Conservation (phyloP, 2,329 filamentous ascomycete genomes). For the Colletotrichum zoysiae region DNA sequence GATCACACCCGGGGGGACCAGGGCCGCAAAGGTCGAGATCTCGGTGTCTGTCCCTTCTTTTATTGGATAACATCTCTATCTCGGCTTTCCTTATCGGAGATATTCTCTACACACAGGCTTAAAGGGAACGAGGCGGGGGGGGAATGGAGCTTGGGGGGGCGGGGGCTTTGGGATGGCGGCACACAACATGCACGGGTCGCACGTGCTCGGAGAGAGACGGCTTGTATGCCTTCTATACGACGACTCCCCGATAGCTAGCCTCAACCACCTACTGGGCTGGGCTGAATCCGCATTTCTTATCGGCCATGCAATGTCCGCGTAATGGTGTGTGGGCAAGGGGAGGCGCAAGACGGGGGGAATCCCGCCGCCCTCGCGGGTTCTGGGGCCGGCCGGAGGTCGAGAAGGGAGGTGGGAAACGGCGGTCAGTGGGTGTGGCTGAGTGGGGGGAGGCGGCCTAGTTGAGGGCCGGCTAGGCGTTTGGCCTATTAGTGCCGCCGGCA, state of each 20-base stretch:
- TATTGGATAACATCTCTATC: background rate
- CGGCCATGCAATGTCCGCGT: background rate
- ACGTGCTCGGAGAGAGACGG: background rate
- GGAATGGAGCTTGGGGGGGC: background rate
- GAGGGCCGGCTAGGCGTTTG: background rate
- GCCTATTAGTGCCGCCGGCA: background rate
- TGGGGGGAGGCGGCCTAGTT: background rate
- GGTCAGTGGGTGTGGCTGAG: conserved; percentile 26
- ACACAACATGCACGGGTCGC: background rate
- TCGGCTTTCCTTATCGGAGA: background rate
- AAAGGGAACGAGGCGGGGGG: background rate
- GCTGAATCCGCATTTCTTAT: background rate
- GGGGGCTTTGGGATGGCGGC: background rate
- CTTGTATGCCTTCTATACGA: background rate
- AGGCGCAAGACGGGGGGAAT: background rate
- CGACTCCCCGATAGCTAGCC: background rate
- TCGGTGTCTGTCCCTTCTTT: background rate
- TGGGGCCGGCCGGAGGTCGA: conserved; percentile 12
- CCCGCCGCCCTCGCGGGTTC: conserved; percentile 11
- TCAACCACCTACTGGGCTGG: background rate
- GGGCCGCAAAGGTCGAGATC: background rate
- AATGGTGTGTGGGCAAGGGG: background rate
- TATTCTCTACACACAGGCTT: background rate
- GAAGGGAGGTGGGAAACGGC: conserved; percentile 16
- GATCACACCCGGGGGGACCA: background rate